phyloP scores from a whole-genome alignment of 768 basidiomycete species.

The Grammothele lineata region DNA sequence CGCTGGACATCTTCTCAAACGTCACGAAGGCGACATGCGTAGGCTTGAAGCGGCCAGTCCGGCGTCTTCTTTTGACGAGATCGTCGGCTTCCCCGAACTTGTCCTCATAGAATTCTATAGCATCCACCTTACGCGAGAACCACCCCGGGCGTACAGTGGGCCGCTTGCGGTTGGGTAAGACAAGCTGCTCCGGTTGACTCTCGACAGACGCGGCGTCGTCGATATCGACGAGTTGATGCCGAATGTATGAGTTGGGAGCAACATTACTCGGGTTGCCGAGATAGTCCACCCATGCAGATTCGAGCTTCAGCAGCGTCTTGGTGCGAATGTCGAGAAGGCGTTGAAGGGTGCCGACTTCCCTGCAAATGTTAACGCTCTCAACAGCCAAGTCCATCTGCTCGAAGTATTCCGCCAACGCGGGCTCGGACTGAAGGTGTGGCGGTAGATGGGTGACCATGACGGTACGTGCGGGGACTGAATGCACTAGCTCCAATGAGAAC shows the following conservation, averaged over 20 bases:
- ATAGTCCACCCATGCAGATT: conserved; percentile 83
- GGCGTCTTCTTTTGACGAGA: conserved; percentile 68
- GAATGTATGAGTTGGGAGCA: conserved; percentile 29
- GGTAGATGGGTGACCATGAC: conserved; percentile 87
- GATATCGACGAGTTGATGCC: conserved; percentile 35
- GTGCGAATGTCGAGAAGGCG: conserved; percentile 76
- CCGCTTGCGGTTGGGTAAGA: conserved; percentile 69
- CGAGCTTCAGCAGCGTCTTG: conserved; percentile 71
- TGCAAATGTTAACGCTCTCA: conserved; percentile 87
- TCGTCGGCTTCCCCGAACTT: conserved; percentile 82
- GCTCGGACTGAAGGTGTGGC: conserved; percentile 78
- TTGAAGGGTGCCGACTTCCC: conserved; percentile 76
- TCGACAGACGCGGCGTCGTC: conserved; percentile 57
- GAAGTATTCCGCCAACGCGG: conserved; percentile 87
- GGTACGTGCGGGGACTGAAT: conserved; percentile 91
- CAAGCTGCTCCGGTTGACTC: conserved; percentile 51
- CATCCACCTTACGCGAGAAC: conserved; percentile 79
- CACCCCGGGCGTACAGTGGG: conserved; percentile 74
- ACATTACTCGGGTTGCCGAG: conserved; percentile 92
- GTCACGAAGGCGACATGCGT: conserved; percentile 92
- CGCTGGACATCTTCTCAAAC: conserved; percentile 92
- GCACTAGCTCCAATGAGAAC: conserved; percentile 91
- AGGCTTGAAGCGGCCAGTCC: conserved; percentile 69
- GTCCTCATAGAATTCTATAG: conserved; percentile 81
- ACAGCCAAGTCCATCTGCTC: conserved; percentile 84